Evolutionary conservation across 768 basidiomycete genomes (phyloP), one percentile per base, ranked within the genome.

Genomic region (Suillus subluteus): DNA sequence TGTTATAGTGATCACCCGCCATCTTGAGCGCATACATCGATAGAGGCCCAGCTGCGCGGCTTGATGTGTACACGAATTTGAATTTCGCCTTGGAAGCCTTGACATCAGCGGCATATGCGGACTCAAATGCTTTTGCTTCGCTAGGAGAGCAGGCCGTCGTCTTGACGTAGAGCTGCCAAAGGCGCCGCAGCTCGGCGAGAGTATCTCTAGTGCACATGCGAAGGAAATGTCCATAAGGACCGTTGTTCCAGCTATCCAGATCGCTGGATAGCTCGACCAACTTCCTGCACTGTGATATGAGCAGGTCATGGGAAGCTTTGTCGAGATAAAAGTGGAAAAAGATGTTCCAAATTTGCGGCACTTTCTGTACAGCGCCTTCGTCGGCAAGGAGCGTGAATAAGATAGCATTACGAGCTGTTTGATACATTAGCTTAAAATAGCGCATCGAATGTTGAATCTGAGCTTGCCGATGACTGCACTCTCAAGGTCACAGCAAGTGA

Each of bases 401-500:
- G 9, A 75, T 41, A 4, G 71, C 69, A 13, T 76, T 78, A 62
- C 75, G 76, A 32, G 76, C 75, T 76, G 7, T 18, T 32, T 11
- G 18, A 35, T 21, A 48, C 5, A 18, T 56, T 12, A n/a, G 23
- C 7, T 16, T 32, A 43, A 46, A 9, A 54, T 26, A 6, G 16
- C 26, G 6, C 52, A 40, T 18, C 1, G 0, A 52, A 58, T 37
- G 11, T 48, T 62, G 7, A 6, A 16, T 6, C 37, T n/a, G 21
- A 30, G 32, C 73, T 40, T 61, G 74, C 75, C 75, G 1, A 76
- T 69, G 11, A 76, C 75, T 35, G 76, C 75, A 35, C 68, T 58
- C 59, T 76, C 75, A 8, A 75, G 23, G 37, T 78, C 75, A 41
- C 76, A 76, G 40, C 75, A 76, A 5, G 75, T 76, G 35, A 76